Evolutionary conservation across 352 stramenopile genomes (phyloP).

Genomic region (Globisporangium heterothallicum): DNA sequence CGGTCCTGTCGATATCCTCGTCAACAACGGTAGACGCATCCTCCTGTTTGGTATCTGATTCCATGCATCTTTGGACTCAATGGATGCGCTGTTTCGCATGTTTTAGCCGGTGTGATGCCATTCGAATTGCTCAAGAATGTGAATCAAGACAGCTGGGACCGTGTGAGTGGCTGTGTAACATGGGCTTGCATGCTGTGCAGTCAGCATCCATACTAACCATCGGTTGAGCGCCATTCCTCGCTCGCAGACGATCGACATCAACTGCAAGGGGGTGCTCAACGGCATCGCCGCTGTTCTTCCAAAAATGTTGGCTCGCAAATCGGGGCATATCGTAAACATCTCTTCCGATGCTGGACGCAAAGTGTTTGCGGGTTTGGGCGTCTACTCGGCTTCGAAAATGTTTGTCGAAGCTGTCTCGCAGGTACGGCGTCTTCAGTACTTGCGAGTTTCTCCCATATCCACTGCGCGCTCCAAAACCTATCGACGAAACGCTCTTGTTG

Average conservation of each 20-base stretch:
- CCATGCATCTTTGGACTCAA: no score
- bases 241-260: conserved; percentile 85
- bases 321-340: conserved; percentile 83
- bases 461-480: neutral
- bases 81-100: no score
- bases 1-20: conserved; percentile 80
- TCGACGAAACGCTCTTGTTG: no score
- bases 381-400: conserved; percentile 90
- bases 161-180: conserved; percentile 9
- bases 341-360: conserved; percentile 81
- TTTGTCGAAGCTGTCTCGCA: conserved; percentile 90
- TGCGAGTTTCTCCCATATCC: neutral
- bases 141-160: conserved; percentile 90
- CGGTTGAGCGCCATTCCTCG: neutral
- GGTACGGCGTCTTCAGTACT: neutral
- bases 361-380: conserved; percentile 75
- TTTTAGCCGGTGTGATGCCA: conserved; percentile 89
- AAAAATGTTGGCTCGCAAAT: conserved; percentile 69
- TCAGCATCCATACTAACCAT: no score
- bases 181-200: no score
- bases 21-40: conserved; percentile 91
- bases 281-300: conserved; percentile 72
- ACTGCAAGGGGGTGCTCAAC: conserved; percentile 91
- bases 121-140: conserved; percentile 89
- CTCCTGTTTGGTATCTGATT: no score